phyloP scores from a whole-genome alignment of 192 early-diverging fungal species.

The Gaertneriomyces semiglobifer region DNA sequence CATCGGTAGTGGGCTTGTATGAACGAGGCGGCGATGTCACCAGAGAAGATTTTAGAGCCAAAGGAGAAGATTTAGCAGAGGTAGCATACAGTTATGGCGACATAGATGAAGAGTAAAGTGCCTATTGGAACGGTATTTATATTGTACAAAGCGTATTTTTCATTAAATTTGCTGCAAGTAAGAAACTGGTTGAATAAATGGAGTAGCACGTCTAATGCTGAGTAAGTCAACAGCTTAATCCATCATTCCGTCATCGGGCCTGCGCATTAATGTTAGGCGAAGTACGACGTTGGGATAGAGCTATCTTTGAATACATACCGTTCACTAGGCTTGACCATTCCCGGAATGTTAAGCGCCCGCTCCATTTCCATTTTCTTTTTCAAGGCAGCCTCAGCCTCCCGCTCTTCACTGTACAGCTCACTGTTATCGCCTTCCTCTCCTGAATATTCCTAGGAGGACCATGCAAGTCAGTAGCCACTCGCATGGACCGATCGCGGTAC shows the following conservation, averaged over 20 bases:
- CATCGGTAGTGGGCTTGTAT: conserved; percentile 9
- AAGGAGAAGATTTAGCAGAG: conserved; percentile 13
- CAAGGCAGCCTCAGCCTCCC: conserved; percentile 75
- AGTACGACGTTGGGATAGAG: not conserved
- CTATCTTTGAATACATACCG: conserved; percentile 14
- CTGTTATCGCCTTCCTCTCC: conserved; percentile 66
- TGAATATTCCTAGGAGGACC: conserved; percentile 74
- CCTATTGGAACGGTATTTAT: too few species aligned
- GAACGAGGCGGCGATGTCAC: conserved; percentile 23
- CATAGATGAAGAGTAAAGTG: too few species aligned
- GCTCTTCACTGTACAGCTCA: conserved; percentile 81
- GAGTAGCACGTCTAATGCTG: too few species aligned
- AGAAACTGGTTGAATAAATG: too few species aligned
- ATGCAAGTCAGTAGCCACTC: not conserved
- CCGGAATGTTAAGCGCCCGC: conserved; percentile 82
- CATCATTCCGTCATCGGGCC: too few species aligned
- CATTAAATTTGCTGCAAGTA: too few species aligned
- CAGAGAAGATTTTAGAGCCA: conserved; percentile 8
- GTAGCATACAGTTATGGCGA: conserved; percentile 22
- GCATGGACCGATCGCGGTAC: conserved; percentile 3
- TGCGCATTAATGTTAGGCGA: too few species aligned
- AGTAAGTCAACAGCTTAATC: too few species aligned
- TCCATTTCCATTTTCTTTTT: conserved; percentile 80
- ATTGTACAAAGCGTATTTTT: too few species aligned
- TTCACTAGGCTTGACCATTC: conserved; percentile 87